phyloP scores from a whole-genome alignment of 1,139 yeast species.

The Candida sanyaensis region DNA sequence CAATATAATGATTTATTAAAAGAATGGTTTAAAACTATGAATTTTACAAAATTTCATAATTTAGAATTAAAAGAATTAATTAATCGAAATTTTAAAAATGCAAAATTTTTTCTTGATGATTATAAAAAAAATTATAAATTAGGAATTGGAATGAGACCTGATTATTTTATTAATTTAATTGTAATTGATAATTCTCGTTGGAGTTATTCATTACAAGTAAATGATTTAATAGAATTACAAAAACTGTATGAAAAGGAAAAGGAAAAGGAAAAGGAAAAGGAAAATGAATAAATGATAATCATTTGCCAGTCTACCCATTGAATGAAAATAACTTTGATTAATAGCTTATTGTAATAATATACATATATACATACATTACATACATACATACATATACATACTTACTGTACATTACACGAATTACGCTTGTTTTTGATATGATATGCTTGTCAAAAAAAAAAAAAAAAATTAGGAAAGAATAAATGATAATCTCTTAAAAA shows the following conservation, averaged over 20 bases:
- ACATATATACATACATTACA: not conserved
- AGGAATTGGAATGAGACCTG: slow-evolving; percentile 24
- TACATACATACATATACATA: too few species aligned
- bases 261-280: not conserved
- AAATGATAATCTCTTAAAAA: not conserved
- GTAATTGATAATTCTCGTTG: slow-evolving; percentile 18
- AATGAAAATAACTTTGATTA: too few species aligned
- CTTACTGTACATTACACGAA: too few species aligned
- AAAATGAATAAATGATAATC: not conserved
- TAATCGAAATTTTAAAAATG: slow-evolving; percentile 9
- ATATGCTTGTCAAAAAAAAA: not conserved
- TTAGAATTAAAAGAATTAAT: slow-evolving; percentile 23
- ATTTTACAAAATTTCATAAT: slow-evolving; percentile 30
- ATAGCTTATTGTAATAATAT: not conserved
- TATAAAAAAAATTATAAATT: slow-evolving; percentile 10
- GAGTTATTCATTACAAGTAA: slow-evolving; percentile 20
- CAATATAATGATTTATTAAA: slow-evolving; percentile 23
- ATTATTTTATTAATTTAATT: slow-evolving; percentile 27
- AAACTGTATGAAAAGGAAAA: not conserved
- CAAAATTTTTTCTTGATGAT: slow-evolving; percentile 10
- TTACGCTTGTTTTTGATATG: not conserved
- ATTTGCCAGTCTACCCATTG: too few species aligned
- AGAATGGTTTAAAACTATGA: slow-evolving; percentile 24
- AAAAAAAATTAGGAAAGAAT: not conserved
- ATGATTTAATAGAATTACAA: slow-evolving; percentile 10